phyloP scores from a whole-genome alignment of 108 stramenopile genomes.

The Fistulifera solaris region DNA sequence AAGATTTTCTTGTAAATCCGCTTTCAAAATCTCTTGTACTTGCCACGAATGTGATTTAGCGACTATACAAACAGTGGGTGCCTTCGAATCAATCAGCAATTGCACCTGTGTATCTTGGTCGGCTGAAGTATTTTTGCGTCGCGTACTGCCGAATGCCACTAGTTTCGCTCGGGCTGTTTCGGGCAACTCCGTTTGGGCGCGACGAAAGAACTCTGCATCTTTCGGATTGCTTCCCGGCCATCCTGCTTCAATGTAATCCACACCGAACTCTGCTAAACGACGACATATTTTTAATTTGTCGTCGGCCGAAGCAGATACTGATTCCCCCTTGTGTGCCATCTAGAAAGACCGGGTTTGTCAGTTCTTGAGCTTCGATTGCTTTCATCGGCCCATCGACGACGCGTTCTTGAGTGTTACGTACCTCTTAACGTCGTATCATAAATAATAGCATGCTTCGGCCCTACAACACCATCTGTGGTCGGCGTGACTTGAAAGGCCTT shows the following conservation, averaged over 20 bases:
- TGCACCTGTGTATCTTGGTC: slow-evolving; percentile 71
- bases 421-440: slow-evolving; percentile 81
- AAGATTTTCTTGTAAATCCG: slow-evolving; percentile 75
- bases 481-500: too few species aligned
- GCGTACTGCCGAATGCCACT: slow-evolving; percentile 85
- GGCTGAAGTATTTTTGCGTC: slow-evolving; percentile 60
- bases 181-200: slow-evolving; percentile 51
- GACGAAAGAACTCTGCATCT: slow-evolving; percentile 84
- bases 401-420: slow-evolving; percentile 21
- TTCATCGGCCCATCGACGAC: background rate
- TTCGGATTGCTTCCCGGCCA: slow-evolving; percentile 93
- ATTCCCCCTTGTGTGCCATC: slow-evolving; percentile 93
- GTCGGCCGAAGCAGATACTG: slow-evolving; percentile 77
- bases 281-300: slow-evolving; percentile 85
- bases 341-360: slow-evolving; percentile 7
- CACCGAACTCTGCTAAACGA: slow-evolving; percentile 58
- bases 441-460: slow-evolving; percentile 49
- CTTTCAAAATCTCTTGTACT: slow-evolving; percentile 85
- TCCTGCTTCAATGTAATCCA: slow-evolving; percentile 89
- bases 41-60: slow-evolving; percentile 90
- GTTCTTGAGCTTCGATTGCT: background rate
- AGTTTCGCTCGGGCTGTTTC: slow-evolving; percentile 42
- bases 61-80: slow-evolving; percentile 81
- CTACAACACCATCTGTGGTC: slow-evolving; percentile 14
- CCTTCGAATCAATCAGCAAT: slow-evolving; percentile 63